A percentile compares a stretch with the other conserved stretches of the same genome.
Conservation (phyloP, 2,329 filamentous ascomycete genomes). For the Calonectria naviculata region DNA sequence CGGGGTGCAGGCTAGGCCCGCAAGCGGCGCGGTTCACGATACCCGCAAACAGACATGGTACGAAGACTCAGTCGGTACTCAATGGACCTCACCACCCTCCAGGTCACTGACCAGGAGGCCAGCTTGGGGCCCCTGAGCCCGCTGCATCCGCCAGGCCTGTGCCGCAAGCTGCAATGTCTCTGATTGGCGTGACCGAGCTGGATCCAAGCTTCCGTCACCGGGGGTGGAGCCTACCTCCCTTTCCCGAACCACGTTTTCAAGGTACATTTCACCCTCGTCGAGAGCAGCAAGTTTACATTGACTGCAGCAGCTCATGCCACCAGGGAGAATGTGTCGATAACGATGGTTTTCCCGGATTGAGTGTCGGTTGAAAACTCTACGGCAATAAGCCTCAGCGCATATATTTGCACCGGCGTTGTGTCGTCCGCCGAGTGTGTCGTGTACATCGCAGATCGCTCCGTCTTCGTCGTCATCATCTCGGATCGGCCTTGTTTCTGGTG, state of each 20-base stretch:
- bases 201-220: slow-evolving; percentile 18
- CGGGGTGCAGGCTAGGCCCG: slow-evolving; percentile 10
- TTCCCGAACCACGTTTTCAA: slow-evolving; percentile 21
- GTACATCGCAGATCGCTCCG: slow-evolving; percentile 3
- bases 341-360: background rate
- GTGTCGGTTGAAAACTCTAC: background rate
- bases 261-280: background rate
- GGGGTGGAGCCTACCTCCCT: slow-evolving; percentile 18
- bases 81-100: background rate
- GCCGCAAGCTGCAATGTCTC: background rate
- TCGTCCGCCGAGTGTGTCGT: background rate
- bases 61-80: background rate
- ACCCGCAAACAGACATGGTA: background rate
- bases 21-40: slow-evolving; percentile 15
- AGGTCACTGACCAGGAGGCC: background rate
- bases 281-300: background rate
- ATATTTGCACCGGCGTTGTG: background rate
- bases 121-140: slow-evolving; percentile 5
- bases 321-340: background rate
- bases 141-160: slow-evolving; percentile 13
- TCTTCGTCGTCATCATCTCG: slow-evolving; percentile 6
- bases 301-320: background rate
- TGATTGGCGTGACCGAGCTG: slow-evolving; percentile 4
- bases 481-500: background rate
- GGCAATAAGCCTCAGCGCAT: background rate